These are phyloP conservation scores for Candida pseudoviswanathii DNA, from an alignment of 1,139 yeast genomes.

Conservation along the genomic window DNA sequence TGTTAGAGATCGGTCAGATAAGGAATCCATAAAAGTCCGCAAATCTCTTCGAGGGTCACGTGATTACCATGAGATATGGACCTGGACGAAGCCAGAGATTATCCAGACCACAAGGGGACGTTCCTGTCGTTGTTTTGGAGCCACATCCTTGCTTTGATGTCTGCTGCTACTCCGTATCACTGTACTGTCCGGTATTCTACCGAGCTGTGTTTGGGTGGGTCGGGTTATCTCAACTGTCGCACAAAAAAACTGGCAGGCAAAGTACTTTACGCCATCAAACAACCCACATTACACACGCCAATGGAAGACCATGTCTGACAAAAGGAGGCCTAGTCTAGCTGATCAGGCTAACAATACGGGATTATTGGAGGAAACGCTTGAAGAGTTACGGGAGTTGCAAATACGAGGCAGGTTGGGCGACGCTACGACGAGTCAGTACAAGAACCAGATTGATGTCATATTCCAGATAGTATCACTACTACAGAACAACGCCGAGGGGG, in stretches of 20 bases:
- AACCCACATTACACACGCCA: background rate
- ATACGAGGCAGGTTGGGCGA: slow-evolving; percentile 12
- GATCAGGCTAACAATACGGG: slow-evolving; percentile 4
- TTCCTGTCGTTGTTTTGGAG: no score
- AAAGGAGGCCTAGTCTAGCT: slow-evolving; percentile 1
- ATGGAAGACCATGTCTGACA: slow-evolving; percentile 3
- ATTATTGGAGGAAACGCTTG: background rate
- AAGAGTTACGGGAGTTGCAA: slow-evolving; percentile 9
- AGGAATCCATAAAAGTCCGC: no score
- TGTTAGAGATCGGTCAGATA: no score
- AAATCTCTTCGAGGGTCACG: no score
- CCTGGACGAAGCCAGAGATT: no score
- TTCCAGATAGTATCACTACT: slow-evolving; percentile 21
- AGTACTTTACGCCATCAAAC: background rate
- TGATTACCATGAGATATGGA: no score
- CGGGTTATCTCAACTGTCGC: no score
- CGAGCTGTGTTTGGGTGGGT: no score
- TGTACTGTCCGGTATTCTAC: no score
- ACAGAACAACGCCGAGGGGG: slow-evolving; percentile 10
- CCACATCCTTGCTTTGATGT: no score
- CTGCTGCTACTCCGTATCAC: no score
- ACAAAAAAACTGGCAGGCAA: background rate
- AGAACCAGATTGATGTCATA: slow-evolving; percentile 29
- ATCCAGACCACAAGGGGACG: no score
- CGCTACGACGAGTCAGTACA: slow-evolving; percentile 8